A percentile compares a stretch with the other conserved stretches of the same genome.
These are phyloP conservation scores for Iris macrosiphon DNA, from an alignment of 106 monocot species.

Conservation along the genomic window DNA sequence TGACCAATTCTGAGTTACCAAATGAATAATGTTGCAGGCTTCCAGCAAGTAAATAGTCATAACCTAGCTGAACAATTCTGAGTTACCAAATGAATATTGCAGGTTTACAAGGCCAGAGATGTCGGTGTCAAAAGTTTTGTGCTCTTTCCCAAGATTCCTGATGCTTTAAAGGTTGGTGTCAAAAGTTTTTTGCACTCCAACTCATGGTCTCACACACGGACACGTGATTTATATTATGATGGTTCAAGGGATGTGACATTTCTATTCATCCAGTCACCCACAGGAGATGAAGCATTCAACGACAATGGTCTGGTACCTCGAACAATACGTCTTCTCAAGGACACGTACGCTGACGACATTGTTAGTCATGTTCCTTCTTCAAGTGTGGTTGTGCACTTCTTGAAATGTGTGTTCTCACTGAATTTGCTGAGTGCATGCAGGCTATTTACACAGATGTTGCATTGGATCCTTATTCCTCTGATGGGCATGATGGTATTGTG, in stretches of 20 bases:
- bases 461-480: conserved; percentile 90
- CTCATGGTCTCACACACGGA: background rate
- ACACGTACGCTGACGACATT: conserved; percentile 87
- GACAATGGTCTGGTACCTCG: conserved; percentile 91
- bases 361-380: conserved; percentile 28
- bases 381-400: background rate
- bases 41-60: too few species aligned
- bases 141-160: conserved; percentile 91
- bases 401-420: background rate
- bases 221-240: conserved; percentile 2
- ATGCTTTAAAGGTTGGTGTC: conserved; percentile 72
- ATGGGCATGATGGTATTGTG: conserved; percentile 94
- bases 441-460: conserved; percentile 97
- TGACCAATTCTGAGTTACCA: too few species aligned
- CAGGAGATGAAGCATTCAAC: conserved; percentile 91
- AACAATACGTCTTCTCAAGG: conserved; percentile 78
- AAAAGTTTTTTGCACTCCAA: background rate
- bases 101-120: conserved; percentile 93
- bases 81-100: too few species aligned
- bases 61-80: too few species aligned
- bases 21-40: too few species aligned
- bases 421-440: conserved; percentile 20
- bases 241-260: background rate
- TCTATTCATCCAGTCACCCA: conserved; percentile 43
- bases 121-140: conserved; percentile 90